Base-by-base conservation (phyloP, 805 yeast species). In the Sugiyamaella valdiviana region DNA sequence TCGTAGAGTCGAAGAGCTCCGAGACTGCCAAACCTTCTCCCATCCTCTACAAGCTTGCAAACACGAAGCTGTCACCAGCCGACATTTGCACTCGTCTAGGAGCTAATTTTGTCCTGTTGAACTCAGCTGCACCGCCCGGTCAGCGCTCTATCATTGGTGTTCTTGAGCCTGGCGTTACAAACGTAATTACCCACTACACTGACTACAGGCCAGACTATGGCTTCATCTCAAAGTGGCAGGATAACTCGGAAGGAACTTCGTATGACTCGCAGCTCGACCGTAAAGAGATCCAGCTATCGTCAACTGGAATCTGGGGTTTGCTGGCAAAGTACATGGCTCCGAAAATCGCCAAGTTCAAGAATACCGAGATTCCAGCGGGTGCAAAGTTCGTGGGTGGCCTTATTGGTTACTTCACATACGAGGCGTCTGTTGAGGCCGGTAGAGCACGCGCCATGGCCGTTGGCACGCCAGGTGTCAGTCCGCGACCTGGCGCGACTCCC, bases 71-170 rank as follows among this genome's bases (percentile, higher is more conserved):
- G 6, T 36, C 41, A 10, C 69, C 80, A 0, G 57, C 78, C 15
- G 76, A 74, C 41, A 60, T 84, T 9, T 79, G 86, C 61, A 85
- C 84, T 44, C 50, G 54, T 19, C 61, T 71, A 1, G 53, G 63
- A 5, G 57, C 69, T 26, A 79, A 83, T 48, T 77, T 85, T 55
- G 63, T 84, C 3, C 64, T 85, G 3, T 70, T 88, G 36, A 83
- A 87, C 58, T 83, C 95, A 35, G 95, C 95, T 0, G 77, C 95
- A 0, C 62, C 73, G 1, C 95, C 96, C 0, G 97, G 98, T 0
- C 74, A 79, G 50, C 88, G 95, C 91, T 80, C 95, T 0, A 80
- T 93, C 4, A 77, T 93, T 47, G 96, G 95, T 0, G 55, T 88
- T 1, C 55, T 66, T 6, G 50, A 50, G 37, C 42, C 45, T 12